These are phyloP conservation scores for Saccharomyces hybrid DNA, from an alignment of 1,139 yeast species.

Conservation along the genomic window DNA sequence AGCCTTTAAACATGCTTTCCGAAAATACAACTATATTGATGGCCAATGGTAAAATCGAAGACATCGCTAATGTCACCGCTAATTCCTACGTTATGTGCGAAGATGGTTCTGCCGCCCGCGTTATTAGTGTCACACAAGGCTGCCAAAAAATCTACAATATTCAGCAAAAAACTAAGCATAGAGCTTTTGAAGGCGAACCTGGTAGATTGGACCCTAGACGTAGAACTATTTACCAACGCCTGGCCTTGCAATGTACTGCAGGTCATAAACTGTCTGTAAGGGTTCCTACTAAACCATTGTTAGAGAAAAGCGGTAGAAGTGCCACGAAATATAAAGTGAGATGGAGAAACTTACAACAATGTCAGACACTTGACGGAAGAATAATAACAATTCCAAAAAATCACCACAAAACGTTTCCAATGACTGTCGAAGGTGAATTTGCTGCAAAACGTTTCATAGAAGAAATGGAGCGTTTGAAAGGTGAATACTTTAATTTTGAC, in stretches of 20 bases:
- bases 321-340: constrained; percentile 11
- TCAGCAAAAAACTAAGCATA: constrained; percentile 26
- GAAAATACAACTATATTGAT: constrained; percentile 36
- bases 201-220: constrained; percentile 15
- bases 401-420: constrained; percentile 20
- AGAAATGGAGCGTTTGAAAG: constrained; percentile 10
- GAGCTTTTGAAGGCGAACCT: constrained; percentile 17
- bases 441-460: constrained; percentile 14
- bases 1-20: constrained; percentile 15
- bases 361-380: constrained; percentile 18
- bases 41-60: constrained; percentile 35
- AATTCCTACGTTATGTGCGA: constrained; percentile 38
- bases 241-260: constrained; percentile 32
- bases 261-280: constrained; percentile 32
- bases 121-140: constrained; percentile 36
- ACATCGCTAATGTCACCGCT: constrained; percentile 31
- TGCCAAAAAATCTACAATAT: constrained; percentile 35
- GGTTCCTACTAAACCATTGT: constrained; percentile 20
- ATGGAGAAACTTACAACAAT: constrained; percentile 16
- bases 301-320: constrained; percentile 17
- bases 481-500: constrained; percentile 30
- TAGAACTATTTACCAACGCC: constrained; percentile 17
- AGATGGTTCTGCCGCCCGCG: constrained; percentile 36
- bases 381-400: constrained; percentile 19
- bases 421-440: constrained; percentile 18